phyloP scores from a whole-genome alignment of 257 asterid species.

The Gentiana straminea region DNA sequence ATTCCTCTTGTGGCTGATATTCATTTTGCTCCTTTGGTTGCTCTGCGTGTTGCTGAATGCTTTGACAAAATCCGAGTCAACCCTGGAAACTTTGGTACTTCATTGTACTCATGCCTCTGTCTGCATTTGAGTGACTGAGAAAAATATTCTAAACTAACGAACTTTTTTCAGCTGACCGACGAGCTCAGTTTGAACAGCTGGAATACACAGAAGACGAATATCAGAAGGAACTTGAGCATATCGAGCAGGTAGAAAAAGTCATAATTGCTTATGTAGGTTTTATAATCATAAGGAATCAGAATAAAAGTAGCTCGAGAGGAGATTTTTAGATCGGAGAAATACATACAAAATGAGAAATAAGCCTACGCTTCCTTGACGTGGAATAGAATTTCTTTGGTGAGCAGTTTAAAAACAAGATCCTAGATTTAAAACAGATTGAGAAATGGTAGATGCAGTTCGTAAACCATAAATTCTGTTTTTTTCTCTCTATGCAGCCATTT shows the following conservation, averaged over 20 bases:
- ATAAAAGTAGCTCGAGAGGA: no score
- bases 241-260: conserved; percentile 57
- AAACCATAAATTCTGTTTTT: no score
- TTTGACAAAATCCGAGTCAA: conserved; percentile 97
- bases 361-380: no score
- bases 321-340: background rate
- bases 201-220: conserved; percentile 96
- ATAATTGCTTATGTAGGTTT: background rate
- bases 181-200: conserved; percentile 91
- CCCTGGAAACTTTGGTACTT: conserved; percentile 94
- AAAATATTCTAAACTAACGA: conserved; percentile 6
- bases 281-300: background rate
- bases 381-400: no score
- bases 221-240: conserved; percentile 95
- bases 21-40: conserved; percentile 97
- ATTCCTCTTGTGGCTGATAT: conserved; percentile 97
- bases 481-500: no score
- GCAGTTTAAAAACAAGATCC: no score
- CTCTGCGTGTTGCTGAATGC: conserved; percentile 92
- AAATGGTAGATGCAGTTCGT: no score
- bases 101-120: background rate
- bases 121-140: background rate
- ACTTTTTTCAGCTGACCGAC: conserved; percentile 80
- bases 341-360: no score
- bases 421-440: no score